Evolutionary conservation across 2,329 filamentous ascomycete genomes (phyloP).

Genomic region (Phyllosticta ampelicida): DNA sequence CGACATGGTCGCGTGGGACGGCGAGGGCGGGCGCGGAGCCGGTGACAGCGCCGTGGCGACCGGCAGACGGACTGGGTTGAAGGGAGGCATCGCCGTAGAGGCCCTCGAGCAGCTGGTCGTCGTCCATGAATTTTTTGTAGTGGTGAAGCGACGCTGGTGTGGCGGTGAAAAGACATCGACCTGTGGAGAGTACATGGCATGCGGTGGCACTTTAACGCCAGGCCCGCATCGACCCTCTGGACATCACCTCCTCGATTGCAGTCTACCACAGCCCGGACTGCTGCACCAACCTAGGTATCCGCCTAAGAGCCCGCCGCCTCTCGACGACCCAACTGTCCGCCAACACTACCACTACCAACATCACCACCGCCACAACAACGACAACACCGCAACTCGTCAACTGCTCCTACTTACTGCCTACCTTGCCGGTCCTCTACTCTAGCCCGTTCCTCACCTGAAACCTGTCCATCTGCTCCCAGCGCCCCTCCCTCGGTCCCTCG

Average conservation of each 20-base stretch:
- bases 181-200: too few species aligned
- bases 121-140: conserved; percentile 1
- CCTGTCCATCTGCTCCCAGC: background rate
- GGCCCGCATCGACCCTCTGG: conserved; percentile 1
- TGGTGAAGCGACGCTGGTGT: background rate
- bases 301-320: background rate
- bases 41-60: background rate
- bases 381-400: background rate
- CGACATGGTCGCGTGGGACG: conserved; percentile 43
- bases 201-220: conserved; percentile 2
- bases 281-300: too few species aligned
- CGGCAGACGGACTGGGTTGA: background rate
- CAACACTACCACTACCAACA: background rate
- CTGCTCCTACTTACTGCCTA: background rate
- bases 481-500: background rate
- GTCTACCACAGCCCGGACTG: too few species aligned
- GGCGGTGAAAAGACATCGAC: too few species aligned
- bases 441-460: conserved; percentile 2
- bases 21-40: conserved; percentile 33
- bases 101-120: conserved; percentile 1
- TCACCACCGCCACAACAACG: background rate
- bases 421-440: conserved; percentile 2
- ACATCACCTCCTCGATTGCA: conserved; percentile 9
- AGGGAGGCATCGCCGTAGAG: conserved; percentile 2
- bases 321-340: background rate